Evolutionary conservation across 768 basidiomycete genomes (phyloP).

Genomic region (Strobilomyces dryophilus): DNA sequence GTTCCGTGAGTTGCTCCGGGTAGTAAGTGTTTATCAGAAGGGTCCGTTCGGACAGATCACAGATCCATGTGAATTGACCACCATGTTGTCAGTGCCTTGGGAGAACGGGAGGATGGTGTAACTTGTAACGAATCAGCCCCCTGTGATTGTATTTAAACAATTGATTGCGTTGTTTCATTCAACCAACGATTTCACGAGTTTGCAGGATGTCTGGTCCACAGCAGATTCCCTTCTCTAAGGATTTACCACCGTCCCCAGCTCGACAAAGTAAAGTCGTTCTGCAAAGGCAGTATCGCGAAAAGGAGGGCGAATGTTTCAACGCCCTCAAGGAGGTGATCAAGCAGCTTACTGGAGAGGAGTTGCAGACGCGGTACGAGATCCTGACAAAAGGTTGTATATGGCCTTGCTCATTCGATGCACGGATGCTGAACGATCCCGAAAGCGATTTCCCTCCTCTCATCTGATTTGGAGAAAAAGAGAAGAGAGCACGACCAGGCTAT

Average conservation of each 20-base stretch:
- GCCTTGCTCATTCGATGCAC: background rate
- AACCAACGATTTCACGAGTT: background rate
- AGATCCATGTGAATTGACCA: too few relatives aligned
- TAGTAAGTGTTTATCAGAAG: background rate
- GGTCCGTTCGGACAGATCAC: too few relatives aligned
- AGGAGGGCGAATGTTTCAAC: constrained; percentile 14
- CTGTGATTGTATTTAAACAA: too few relatives aligned
- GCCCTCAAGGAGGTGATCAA: constrained; percentile 14
- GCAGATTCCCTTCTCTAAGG: background rate
- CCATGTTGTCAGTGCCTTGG: too few relatives aligned
- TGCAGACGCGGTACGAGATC: constrained; percentile 17
- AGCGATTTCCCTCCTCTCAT: constrained; percentile 4
- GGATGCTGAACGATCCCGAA: background rate
- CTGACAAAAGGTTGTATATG: constrained; percentile 18
- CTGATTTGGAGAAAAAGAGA: background rate
- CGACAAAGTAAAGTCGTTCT: constrained; percentile 10
- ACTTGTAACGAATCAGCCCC: too few relatives aligned
- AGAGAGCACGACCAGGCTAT: background rate
- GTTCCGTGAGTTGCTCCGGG: background rate
- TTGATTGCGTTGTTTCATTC: background rate
- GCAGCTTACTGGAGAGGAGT: constrained; percentile 16
- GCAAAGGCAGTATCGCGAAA: constrained; percentile 23
- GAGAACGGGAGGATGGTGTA: too few relatives aligned
- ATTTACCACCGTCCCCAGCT: background rate
- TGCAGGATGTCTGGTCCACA: constrained; percentile 1